Evolutionary conservation across 768 basidiomycete species (phyloP), one percentile per base, ranked within the genome.

Genomic region (Leccinum fibrillosum): DNA sequence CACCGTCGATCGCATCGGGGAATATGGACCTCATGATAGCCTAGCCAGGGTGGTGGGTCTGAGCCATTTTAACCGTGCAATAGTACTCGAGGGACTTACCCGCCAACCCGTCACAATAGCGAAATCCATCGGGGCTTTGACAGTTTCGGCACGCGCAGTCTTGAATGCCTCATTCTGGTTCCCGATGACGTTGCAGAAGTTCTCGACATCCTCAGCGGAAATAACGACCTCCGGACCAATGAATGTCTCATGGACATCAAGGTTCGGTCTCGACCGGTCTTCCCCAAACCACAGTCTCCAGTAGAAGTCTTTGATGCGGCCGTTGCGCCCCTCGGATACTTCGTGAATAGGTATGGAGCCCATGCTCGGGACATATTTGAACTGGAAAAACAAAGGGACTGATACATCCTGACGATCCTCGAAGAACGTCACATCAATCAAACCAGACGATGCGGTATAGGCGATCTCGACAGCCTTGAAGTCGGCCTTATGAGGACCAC

Each of bases 11-110:
- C 11, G 84, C 75, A 12, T 80, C 71, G 6, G 97, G 97, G 86
- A 99, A 99, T 75, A 98, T 96, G 1, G 94, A 86, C 72, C 91
- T 93, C 90, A 98, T 99, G 75, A 99, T 98, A n/a, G 95, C 91
- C 94, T 96, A 64, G 0, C 55, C 59, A 54, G 34, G n/a, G 63
- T 10, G 23, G 2, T 47, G 54, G 28, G 47, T 69, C 3, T 56
- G 53, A 28, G 49, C 66, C 4, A 58, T 64, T 34, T 55, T n/a
- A 21, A 37, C 28, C 9, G 35, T 17, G 25, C 13, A 44, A 55
- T 17, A 49, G 1, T 23, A 37, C 25, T 56, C 28, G 45, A 28
- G 23, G 42, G 53, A 75, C 88, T 59, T 70, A 94, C 94, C 88
- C 96, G 87, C 97, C 97, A 99, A 49, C 96, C 95, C 42, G 94